Conservation (phyloP, 2,329 filamentous ascomycete genomes). For the Zasmidium cellare region DNA sequence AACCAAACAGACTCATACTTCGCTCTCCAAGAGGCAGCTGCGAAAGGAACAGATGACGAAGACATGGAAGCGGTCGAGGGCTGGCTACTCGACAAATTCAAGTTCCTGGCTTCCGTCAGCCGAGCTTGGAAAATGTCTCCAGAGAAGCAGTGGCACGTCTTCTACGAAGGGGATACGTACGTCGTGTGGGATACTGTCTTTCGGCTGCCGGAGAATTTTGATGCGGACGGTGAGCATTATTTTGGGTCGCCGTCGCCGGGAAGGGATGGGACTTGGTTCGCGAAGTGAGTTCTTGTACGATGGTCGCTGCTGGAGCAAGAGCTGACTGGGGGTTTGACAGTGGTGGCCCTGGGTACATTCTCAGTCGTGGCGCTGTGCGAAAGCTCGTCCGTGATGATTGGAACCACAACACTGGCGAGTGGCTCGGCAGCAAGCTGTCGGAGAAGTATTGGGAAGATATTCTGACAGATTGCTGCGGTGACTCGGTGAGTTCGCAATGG, state of each 20-base stretch:
- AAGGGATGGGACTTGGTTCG: slow-evolving; percentile 34
- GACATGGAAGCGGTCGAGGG: slow-evolving; percentile 32
- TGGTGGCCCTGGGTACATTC: slow-evolving; percentile 50
- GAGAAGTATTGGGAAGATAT: slow-evolving; percentile 41
- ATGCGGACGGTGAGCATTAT: slow-evolving; percentile 17
- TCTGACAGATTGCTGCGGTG: slow-evolving; percentile 52
- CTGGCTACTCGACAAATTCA: slow-evolving; percentile 55
- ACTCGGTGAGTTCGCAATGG: slow-evolving; percentile 28
- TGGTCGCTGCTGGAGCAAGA: too few species aligned
- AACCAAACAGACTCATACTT: slow-evolving; percentile 18
- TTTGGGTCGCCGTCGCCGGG: slow-evolving; percentile 21
- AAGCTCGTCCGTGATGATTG: slow-evolving; percentile 36
- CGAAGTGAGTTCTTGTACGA: slow-evolving; percentile 42
- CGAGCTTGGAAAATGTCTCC: slow-evolving; percentile 49
- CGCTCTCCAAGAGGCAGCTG: slow-evolving; percentile 14
- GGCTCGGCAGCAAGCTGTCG: slow-evolving; percentile 37
- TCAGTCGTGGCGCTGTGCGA: slow-evolving; percentile 49
- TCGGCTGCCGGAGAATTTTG: slow-evolving; percentile 13
- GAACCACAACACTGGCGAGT: slow-evolving; percentile 37
- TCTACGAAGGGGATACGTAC: slow-evolving; percentile 55
- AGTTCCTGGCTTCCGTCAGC: slow-evolving; percentile 55
- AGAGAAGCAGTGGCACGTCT: slow-evolving; percentile 53
- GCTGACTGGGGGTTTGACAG: slow-evolving; percentile 36
- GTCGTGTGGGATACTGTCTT: slow-evolving; percentile 40
- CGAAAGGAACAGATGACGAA: slow-evolving; percentile 13